Evolutionary conservation across 1,139 yeast genomes (phyloP).

Genomic region (Candida sanyaensis): DNA sequence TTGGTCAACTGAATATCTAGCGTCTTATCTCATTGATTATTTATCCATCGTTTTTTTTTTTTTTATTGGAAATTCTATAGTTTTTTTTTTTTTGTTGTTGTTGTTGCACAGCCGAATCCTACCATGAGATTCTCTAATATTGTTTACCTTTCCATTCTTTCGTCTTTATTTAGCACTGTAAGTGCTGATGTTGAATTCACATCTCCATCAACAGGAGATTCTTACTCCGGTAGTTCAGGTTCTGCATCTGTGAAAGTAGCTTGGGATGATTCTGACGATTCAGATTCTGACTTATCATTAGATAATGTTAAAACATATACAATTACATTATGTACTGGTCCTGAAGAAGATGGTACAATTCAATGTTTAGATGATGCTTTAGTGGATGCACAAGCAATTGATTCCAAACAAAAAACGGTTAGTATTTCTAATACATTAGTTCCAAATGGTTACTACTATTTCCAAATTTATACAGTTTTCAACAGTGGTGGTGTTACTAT

Average conservation of each 20-base stretch:
- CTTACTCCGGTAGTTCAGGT: conserved; percentile 53
- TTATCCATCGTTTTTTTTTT: background rate
- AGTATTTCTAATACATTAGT: conserved; percentile 44
- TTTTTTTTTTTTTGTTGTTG: too few relatives aligned
- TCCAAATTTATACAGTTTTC: conserved; percentile 59
- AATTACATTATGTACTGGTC: conserved; percentile 69
- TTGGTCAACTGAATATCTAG: background rate
- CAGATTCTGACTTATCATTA: conserved; percentile 42
- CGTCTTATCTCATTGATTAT: background rate
- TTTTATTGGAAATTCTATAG: too few relatives aligned
- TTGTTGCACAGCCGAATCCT: background rate
- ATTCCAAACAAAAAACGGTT: conserved; percentile 37
- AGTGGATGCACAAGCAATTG: conserved; percentile 22
- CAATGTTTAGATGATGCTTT: conserved; percentile 37
- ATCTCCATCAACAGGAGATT: conserved; percentile 50
- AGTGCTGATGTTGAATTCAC: conserved; percentile 60
- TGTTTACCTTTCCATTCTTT: conserved; percentile 4
- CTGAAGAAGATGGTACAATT: conserved; percentile 42
- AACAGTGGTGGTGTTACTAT: conserved; percentile 55
- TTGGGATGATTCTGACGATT: conserved; percentile 56
- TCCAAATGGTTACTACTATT: conserved; percentile 64
- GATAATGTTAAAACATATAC: conserved; percentile 46
- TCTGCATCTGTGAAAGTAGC: conserved; percentile 46
- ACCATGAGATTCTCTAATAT: conserved; percentile 3
- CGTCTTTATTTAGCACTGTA: conserved; percentile 4